Evolutionary conservation across 2,329 filamentous ascomycete genomes (phyloP), one percentile per base, ranked within the genome.

Genomic region (Alternaria dauci): DNA sequence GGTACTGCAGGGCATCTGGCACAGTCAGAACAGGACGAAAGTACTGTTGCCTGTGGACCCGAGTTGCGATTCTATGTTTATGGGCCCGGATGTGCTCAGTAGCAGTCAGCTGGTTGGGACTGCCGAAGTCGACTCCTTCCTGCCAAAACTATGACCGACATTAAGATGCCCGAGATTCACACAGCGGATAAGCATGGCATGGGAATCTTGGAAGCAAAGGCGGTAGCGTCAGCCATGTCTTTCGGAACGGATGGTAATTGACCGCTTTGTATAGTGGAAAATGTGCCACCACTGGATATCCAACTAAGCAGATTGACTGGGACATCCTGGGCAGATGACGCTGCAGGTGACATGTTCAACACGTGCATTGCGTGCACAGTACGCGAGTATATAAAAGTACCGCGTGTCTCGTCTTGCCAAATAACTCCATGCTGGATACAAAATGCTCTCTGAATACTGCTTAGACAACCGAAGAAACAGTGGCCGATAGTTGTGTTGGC

Each of bases 361-460:
- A 36, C 34, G 46, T 34, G 32, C 61, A 46, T 58, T 26, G 12
- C 25, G 32, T 47, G 36, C 58, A 52, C 53, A 38, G 46, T 25
- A 42, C 30, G 16, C 8, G 32, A 38, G 32, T 50, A 6, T 20
- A 50, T 23, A 50, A 9, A 25, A 50, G 20, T 25, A 36, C 46
- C 20, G 16, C 30, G 25, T 36, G 30, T 25, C 46, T 23, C 16
- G 32, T 50, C 39, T 5, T 25, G 46, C 46, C 34, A 20, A 8
- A 1, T 20, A 26, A 50, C 20, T 50, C 25, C 16, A 25, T 26
- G 9, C n/a, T 39, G 38, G 8, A 20, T 11, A 9, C 2, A 4
- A 8, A 20, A 18, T 20, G 18, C 18, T 11, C 0, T 3, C n/a
- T 20, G 38, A 8, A 20, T 11, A 18, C n/a, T 8, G n/a, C n/a